Evolutionary conservation across 1,284 basidiomycete species (phyloP), one percentile per base, ranked within the genome.

Genomic region (Melanopsichium pennsylvanicum): DNA sequence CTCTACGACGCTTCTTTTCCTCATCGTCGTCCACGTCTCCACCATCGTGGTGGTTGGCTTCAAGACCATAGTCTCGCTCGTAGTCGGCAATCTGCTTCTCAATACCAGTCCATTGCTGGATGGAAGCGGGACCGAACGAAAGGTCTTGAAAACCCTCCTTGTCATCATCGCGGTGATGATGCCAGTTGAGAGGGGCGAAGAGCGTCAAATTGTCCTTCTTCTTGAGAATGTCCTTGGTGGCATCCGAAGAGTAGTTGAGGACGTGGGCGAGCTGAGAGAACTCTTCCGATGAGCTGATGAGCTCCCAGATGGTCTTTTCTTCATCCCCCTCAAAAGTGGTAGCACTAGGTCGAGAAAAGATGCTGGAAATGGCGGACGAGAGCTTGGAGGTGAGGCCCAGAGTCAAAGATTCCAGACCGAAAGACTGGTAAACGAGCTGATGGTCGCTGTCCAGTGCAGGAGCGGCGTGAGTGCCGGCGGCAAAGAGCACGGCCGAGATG

Each of bases 1-100:
- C 70, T 69, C 85, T 85, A 52, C 88, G 74, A 23, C 84, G 82
- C 72, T 86, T 84, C 79, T 86, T 86, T 35, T 84, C 81, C 23
- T 84, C 81, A 72, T 86, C 84, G 60, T 86, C 85, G 16, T 70
- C 50, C 18, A 57, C 46, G 21, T 58, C 43, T 15, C 35, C 47
- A 10, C 39, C 41, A 7, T 47, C 6, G 36, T 48, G 43, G 21
- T 56, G 55, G 18, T 11, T 15, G 18, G 38, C 31, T 12, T 27
- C 23, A 37, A 26, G 10, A 36, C 33, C 27, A 32, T 22, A 61
- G 38, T 61, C 54, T 11, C 33, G 26, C 33, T 71, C 68, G 19
- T 43, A 66, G 11, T 40, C 54, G 22, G 63, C 48, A 29, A 75
- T 66, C 32, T 64, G 61, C 21, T 44, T 38, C 42, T 66, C 42